Evolutionary conservation across 2,329 filamentous ascomycete genomes (phyloP), one percentile per base, ranked within the genome.

Genomic region (Penicillium brevicompactum): DNA sequence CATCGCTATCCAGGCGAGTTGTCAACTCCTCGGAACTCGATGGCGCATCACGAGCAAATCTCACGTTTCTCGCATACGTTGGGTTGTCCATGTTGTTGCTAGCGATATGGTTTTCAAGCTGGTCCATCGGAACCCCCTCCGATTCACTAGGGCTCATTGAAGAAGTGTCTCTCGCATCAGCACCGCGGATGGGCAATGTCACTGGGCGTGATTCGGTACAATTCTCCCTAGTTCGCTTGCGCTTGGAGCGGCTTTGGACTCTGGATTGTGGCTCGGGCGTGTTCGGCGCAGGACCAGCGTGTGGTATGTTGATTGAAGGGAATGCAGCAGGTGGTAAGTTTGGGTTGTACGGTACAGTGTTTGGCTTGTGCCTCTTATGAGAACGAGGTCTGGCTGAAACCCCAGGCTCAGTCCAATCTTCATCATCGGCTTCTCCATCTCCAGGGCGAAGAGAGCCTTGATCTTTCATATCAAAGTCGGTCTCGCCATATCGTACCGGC

Each of bases 281-380:
- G 5, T 22, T 37, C 13, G 27, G 21, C 1, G 14, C n/a, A 13
- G 21, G 45, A 16, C 18, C 10, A 27, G 38, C n/a, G 16, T 50
- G 53, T 13, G 64, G 60, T 7, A 43, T 49, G 27, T 71, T 64
- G 16, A 76, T 51, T 7, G 72, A 77, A 21, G 77, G 77, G 52
- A 79, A 79, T 6, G 70, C 72, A 32, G 76, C 76, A 42, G 76
- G 71, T 41, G 70, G 72, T 14, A 72, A 60, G 42, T 72, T 64
- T 9, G 76, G 74, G 57, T 78, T 65, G 54, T 68, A 79, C 16
- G 51, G 48, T 18, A 53, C 53, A 18, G 44, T 52, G 13, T 21
- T 46, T 8, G 53, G 30, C n/a, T 22, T 51, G 21, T 31, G 31
- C 32, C 41, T 27, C 34, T 52, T 49, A n/a, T 40, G 46, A 24